Evolutionary conservation across 2,329 filamentous ascomycete genomes (phyloP), one percentile per base, ranked within the genome.

Genomic region (Alternaria brassicae): DNA sequence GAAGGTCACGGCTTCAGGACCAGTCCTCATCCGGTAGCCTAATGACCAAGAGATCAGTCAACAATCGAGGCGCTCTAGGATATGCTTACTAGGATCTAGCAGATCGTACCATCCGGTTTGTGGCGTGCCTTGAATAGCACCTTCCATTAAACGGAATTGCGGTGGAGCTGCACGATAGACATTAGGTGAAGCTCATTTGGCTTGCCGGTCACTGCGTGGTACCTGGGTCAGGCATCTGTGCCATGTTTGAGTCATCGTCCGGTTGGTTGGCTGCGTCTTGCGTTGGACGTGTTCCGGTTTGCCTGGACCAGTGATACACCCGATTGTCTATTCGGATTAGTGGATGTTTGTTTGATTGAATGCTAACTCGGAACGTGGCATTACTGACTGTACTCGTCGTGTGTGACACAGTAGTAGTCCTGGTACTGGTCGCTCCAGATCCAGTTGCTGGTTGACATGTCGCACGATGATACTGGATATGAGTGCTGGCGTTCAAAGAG

Each of bases 1-100:
- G 39, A 72, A 73, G 0, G 45, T 2, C 0, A 37, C 47, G 1
- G 60, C 62, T 17, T 72, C 66, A 2, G 3, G 1, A 4, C 61
- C 53, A 9, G 56, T 68, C 9, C 69, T 44, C 65, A 73, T 68
- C 4, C 47, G 23, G 36, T 72, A 73, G 10, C 42, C 70, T 72
- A 6, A 3, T 13, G 6, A 9, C 3, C 15, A 7, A 36, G 7
- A 27, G 8, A 3, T 37, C 9, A 42, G 50, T 12, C 6, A 36
- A 25, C 32, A 6, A 9, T 9, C 9, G 10, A 6, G 4, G 23
- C 8, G 3, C 34, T 10, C 37, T 17, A 21, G 10, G 13, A 17
- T 3, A 5, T 39, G 30, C 55, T 53, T 6, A 66, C 63, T 47
- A 1, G 13, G 0, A 40, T 66, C 63, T 5, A 66, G 48, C 7